Conservation (phyloP, 2,329 filamentous ascomycete species). For the Cladophialophora carrionii region DNA sequence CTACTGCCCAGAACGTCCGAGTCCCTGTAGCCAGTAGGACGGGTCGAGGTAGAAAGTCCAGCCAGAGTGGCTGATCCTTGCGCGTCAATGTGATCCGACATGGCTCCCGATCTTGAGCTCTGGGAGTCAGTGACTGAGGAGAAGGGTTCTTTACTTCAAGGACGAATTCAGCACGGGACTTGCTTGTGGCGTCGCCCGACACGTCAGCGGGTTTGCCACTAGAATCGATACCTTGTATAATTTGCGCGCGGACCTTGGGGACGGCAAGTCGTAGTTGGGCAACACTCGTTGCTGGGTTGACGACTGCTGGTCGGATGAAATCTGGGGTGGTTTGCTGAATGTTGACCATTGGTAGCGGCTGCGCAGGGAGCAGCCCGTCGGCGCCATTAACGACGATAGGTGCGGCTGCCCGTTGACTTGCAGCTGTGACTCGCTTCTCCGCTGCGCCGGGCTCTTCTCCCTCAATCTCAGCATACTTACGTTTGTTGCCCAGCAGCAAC, state of each 20-base stretch:
- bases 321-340: slow-evolving; percentile 74
- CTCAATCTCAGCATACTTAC: slow-evolving; percentile 74
- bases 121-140: slow-evolving; percentile 61
- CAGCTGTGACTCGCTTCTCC: slow-evolving; percentile 62
- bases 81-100: slow-evolving; percentile 81
- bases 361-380: slow-evolving; percentile 76
- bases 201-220: slow-evolving; percentile 49
- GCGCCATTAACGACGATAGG: slow-evolving; percentile 75
- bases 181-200: slow-evolving; percentile 45
- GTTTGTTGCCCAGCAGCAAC: slow-evolving; percentile 89
- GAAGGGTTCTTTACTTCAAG: slow-evolving; percentile 87
- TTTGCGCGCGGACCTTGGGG: slow-evolving; percentile 80
- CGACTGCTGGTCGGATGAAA: slow-evolving; percentile 82
- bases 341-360: slow-evolving; percentile 61
- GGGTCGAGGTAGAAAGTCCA: slow-evolving; percentile 85
- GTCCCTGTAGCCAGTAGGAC: slow-evolving; percentile 91
- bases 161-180: slow-evolving; percentile 70
- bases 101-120: slow-evolving; percentile 72
- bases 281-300: slow-evolving; percentile 78
- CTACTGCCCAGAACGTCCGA: slow-evolving; percentile 86
- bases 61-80: slow-evolving; percentile 81
- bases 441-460: slow-evolving; percentile 71
- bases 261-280: slow-evolving; percentile 86
- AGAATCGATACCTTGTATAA: slow-evolving; percentile 75
- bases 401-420: slow-evolving; percentile 68